Evolutionary conservation across 192 early-diverging fungal genomes (phyloP).

Genomic region (Mortierella hygrophila): DNA sequence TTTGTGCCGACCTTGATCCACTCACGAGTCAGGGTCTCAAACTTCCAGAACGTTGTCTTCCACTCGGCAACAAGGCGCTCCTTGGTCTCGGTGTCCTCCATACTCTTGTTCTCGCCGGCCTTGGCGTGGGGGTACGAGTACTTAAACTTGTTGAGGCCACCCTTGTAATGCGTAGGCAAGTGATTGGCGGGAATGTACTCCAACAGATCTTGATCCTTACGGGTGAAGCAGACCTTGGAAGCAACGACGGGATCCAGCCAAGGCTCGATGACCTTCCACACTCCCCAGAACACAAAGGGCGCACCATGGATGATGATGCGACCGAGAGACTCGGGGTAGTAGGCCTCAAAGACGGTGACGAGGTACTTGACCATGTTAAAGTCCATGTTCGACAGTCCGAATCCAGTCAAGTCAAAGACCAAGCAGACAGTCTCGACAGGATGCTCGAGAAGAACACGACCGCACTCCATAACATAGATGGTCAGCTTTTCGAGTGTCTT

Average conservation of each 20-base stretch:
- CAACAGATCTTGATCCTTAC: conserved; percentile 66
- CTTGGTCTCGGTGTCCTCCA: conserved; percentile 57
- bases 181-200: conserved; percentile 70
- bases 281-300: conserved; percentile 87
- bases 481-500: conserved; percentile 72
- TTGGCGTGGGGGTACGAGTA: conserved; percentile 59
- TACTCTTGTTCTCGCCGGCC: conserved; percentile 43
- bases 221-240: conserved; percentile 82
- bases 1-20: conserved; percentile 54
- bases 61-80: conserved; percentile 33
- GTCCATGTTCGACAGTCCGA: conserved; percentile 45
- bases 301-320: conserved; percentile 83
- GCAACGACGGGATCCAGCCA: conserved; percentile 91
- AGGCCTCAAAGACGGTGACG: conserved; percentile 80
- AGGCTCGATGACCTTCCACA: conserved; percentile 85
- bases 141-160: conserved; percentile 64
- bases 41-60: conserved; percentile 30
- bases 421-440: conserved; percentile 68
- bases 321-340: conserved; percentile 91
- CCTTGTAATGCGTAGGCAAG: conserved; percentile 64
- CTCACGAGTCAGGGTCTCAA: conserved; percentile 59
- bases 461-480: conserved; percentile 79
- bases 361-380: conserved; percentile 73
- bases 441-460: conserved; percentile 66
- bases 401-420: conserved; percentile 46